Evolutionary conservation across 225 moss, liverwort and hornwort species (phyloP), one percentile per base, ranked within the genome.

Genomic region (Pseudoscleropodium purum): DNA sequence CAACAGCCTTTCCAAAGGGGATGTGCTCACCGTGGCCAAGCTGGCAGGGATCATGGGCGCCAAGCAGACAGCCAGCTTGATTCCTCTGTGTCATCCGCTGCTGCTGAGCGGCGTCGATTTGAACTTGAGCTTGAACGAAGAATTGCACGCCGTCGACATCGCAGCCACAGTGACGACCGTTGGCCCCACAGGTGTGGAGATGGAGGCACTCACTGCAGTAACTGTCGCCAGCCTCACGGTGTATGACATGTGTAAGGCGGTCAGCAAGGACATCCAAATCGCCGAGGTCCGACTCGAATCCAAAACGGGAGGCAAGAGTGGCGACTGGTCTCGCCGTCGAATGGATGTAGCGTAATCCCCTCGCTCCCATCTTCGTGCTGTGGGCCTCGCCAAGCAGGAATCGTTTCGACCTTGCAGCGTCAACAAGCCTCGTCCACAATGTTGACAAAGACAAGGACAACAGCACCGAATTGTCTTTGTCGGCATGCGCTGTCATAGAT

Each of bases 221-320:
- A 93, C 96, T 61, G 86, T 99, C 83, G 99, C 99, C 31, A 89
- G 96, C 89, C 97, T 99, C 57, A 95, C 96, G 33, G 92, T 99
- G 59, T 99, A 99, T 69, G 99, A 99, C 65, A 99, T 99, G 97
- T 99, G 99, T 80, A 99, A 99, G 93, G 95, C 96, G 47, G 96
- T 96, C 66, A 91, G 95, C 11, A 99, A 97, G 91, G 92, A 95
- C 73, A 99, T 99, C 52, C 92, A 59, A 75, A 96, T 97, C 69
- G 79, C 90, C 39, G 92, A 94, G 52, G 90, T 99, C 79, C 94
- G 95, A 66, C 92, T 99, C 54, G 95, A 96, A 73, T 96, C 92
- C 60, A 99, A 97, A 87, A 94, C 93, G 5, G 97, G 96, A 74
- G 99, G 99, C 77, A 97, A 96, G 89, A 96, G 99, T 89, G 96